Base-by-base conservation (phyloP, 2,329 filamentous ascomycete genomes). In the Hirsutella minnesotensis region DNA sequence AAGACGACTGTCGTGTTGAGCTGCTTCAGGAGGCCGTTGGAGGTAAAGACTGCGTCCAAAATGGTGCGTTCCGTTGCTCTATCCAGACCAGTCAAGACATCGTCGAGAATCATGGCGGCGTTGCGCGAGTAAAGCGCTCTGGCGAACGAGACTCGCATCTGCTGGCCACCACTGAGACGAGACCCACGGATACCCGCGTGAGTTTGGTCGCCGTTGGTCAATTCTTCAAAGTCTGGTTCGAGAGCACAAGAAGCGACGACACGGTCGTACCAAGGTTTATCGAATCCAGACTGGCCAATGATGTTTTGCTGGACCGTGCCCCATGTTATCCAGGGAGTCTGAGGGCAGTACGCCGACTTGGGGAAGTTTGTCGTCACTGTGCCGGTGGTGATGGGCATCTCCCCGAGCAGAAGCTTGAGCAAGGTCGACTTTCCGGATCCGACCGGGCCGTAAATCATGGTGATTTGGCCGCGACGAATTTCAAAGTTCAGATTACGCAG, bases 21-120 rank as follows among this genome's bases (percentile, higher is more conserved):
- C 9, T 42, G 46, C 34, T 45, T 47, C 9, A 61, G 44, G 9
- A 67, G 41, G 0, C 63, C 61, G n/a, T 51, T 50, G 4, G 22
- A 21, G 1, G 58, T 55, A 40, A 68, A 63, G 0, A 67, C 57
- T 2, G 52, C 50, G 0, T 54, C 47, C 29, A 65, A 61, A 2
- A 67, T 60, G 9, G 56, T 54, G 20, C 59, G 51, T 38, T 66
- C 62, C 0, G 65, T 67, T 8, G 60, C 51, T 5, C 56, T 50
- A 41, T 65, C 63, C 3, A 65, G 53, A 3, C 60, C 60, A 1
- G 56, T 60, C 15, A 62, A 49, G 5, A 59, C 53, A 29, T 62
- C 60, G 24, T 63, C 60, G 1, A 62, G 46, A 7, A 63, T 46
- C 2, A 60, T 41, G 8, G 60, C 44, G 2, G 44, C 29, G 12